Base-by-base conservation (phyloP, 441 rosid genomes). In the Breynia disticha region DNA sequence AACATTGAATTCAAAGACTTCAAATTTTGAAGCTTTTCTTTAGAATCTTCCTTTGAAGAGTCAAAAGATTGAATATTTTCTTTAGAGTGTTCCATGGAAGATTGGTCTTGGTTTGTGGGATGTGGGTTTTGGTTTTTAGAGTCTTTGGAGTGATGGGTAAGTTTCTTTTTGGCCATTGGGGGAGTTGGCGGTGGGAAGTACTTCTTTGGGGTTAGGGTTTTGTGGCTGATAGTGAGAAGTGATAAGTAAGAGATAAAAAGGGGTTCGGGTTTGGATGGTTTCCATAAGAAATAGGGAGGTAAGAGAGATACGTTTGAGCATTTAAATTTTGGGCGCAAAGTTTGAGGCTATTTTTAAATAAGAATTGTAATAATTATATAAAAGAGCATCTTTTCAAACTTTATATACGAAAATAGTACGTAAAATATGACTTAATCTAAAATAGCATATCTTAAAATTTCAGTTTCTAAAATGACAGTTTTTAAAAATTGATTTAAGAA, bases 141-240 rank as follows among this genome's bases (percentile, higher is more conserved):
- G 16, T 37, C 50, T 14, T 44, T 63, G 53, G 58, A 64, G 60
- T 67, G 66, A 52, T 57, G 70, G 72, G 64, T 32, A 24, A 46
- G 19, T 62, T 84, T 87, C 79, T 76, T 82, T 60, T 71, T 79
- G 56, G 87, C 77, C 90, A 80, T 86, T 53, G 41, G 56, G n/a
- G 62, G 54, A 47, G 66, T 61, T 59, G 64, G 62, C 9, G 54
- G 55, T 53, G 53, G 57, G 63, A 48, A 24, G 62, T 28, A 9
- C 8, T 28, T 28, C 35, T 58, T 35, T 55, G 63, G 66, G 77
- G 65, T 66, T 74, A 69, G 85, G 86, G 77, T 61, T 73, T 62
- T 61, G 72, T 56, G 80, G 72, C 56, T 68, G 73, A n/a, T n/a
- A n/a, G n/a, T n/a, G n/a, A 61, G 72, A 68, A 65, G 57, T 2